Conservation (phyloP, 805 yeast species). For the Metschnikowia orientalis region DNA sequence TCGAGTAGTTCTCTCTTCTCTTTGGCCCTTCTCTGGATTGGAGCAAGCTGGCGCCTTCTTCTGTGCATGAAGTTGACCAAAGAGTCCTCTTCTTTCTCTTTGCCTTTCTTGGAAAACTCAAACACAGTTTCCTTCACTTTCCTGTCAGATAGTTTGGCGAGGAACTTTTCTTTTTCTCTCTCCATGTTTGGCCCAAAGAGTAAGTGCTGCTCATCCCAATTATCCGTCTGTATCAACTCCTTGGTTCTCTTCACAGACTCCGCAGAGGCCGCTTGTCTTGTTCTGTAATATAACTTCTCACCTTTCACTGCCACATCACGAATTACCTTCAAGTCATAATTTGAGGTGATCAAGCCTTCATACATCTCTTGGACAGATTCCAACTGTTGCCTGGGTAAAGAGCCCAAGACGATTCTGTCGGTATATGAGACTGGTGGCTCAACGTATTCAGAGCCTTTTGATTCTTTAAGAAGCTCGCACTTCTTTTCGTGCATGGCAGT, state of each 20-base stretch:
- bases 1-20: conserved; percentile 67
- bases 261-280: conserved; percentile 79
- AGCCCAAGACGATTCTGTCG: conserved; percentile 75
- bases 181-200: conserved; percentile 74
- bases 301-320: conserved; percentile 78
- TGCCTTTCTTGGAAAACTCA: conserved; percentile 62
- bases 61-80: conserved; percentile 79
- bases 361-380: conserved; percentile 73
- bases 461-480: conserved; percentile 46
- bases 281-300: conserved; percentile 79
- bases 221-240: conserved; percentile 62
- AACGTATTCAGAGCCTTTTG: conserved; percentile 37
- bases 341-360: conserved; percentile 52
- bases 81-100: conserved; percentile 53
- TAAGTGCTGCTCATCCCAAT: conserved; percentile 86
- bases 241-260: conserved; percentile 85
- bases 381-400: conserved; percentile 66
- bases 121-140: conserved; percentile 84
- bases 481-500: conserved; percentile 67
- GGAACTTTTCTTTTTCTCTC: conserved; percentile 64
- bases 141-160: conserved; percentile 68
- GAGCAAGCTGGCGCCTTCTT: conserved; percentile 83
- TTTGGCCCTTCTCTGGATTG: conserved; percentile 72
- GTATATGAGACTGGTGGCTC: conserved; percentile 68
- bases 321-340: conserved; percentile 64